A percentile compares a stretch with the other conserved stretches of the same genome.
Evolutionary conservation across 2,329 filamentous ascomycete genomes (phyloP).

Genomic region (Grosmannia penicillata): DNA sequence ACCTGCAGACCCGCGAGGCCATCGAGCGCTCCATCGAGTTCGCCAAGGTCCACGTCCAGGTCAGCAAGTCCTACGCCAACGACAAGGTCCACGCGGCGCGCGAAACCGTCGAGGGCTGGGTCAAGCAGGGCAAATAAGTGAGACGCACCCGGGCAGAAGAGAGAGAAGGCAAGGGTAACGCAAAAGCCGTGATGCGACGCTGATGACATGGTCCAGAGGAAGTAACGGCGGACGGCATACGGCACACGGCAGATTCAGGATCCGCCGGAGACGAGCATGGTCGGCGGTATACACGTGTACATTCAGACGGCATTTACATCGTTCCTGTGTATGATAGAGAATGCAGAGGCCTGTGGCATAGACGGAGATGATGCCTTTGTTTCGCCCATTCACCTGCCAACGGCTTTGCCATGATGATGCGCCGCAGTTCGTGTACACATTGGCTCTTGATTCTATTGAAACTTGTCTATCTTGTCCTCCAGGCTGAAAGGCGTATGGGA

Average conservation of each 20-base stretch:
- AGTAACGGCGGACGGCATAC: too few species aligned
- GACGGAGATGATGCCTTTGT: too few species aligned
- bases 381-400: too few species aligned
- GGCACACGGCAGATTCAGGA: too few species aligned
- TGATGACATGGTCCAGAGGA: too few species aligned
- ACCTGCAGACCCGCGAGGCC: slow-evolving; percentile 55
- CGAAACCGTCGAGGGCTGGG: slow-evolving; percentile 73
- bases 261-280: too few species aligned
- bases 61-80: slow-evolving; percentile 59
- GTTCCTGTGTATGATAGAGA: not conserved
- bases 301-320: not conserved
- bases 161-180: not conserved
- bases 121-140: slow-evolving; percentile 70
- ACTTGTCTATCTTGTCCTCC: too few species aligned
- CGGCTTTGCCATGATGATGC: too few species aligned
- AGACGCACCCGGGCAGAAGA: not conserved
- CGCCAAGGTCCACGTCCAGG: slow-evolving; percentile 57
- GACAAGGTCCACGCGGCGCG: slow-evolving; percentile 65
- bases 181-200: too few species aligned
- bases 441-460: too few species aligned
- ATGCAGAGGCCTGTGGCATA: slow-evolving; percentile 9
- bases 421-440: too few species aligned
- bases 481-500: too few species aligned
- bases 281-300: not conserved
- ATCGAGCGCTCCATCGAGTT: slow-evolving; percentile 57